These are phyloP conservation scores for Litchi chinensis DNA, from an alignment of 345 rosid genomes.

Conservation along the genomic window DNA sequence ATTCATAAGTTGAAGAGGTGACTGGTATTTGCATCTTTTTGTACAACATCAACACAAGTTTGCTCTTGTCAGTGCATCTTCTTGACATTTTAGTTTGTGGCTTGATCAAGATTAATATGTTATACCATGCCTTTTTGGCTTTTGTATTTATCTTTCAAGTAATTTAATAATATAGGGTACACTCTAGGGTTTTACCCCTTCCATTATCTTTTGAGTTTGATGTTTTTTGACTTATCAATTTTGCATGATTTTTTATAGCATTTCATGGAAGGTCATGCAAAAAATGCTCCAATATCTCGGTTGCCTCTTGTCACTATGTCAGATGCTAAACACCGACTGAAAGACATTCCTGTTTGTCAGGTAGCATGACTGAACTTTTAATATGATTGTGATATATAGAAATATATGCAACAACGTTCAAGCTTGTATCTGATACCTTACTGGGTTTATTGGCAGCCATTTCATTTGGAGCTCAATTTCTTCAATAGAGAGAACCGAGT, in stretches of 20 bases:
- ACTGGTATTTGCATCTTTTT: not conserved
- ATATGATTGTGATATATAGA: constrained; percentile 14
- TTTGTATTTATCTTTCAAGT: not conserved
- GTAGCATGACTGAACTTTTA: constrained; percentile 37
- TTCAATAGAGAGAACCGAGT: constrained; percentile 90
- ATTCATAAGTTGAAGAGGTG: not conserved
- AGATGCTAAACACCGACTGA: constrained; percentile 73
- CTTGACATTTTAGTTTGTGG: not conserved
- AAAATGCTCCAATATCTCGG: constrained; percentile 89
- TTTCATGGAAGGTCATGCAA: constrained; percentile 98
- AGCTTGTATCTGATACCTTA: constrained; percentile 31
- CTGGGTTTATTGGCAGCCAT: constrained; percentile 65
- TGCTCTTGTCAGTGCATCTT: not conserved
- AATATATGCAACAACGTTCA: constrained; percentile 21
- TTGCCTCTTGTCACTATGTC: constrained; percentile 77
- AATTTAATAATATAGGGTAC: not conserved
- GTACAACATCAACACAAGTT: not conserved
- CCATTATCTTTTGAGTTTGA: not conserved
- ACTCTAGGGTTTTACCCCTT: not conserved
- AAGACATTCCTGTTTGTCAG: constrained; percentile 90
- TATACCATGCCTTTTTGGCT: not conserved
- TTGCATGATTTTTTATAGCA: constrained; percentile 56
- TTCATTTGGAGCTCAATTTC: constrained; percentile 97
- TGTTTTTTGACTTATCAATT: constrained; percentile 13
- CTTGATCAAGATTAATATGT: not conserved